Evolutionary conservation across 495 filamentous ascomycete species (phyloP).

Genomic region (Penicillium lividum): DNA sequence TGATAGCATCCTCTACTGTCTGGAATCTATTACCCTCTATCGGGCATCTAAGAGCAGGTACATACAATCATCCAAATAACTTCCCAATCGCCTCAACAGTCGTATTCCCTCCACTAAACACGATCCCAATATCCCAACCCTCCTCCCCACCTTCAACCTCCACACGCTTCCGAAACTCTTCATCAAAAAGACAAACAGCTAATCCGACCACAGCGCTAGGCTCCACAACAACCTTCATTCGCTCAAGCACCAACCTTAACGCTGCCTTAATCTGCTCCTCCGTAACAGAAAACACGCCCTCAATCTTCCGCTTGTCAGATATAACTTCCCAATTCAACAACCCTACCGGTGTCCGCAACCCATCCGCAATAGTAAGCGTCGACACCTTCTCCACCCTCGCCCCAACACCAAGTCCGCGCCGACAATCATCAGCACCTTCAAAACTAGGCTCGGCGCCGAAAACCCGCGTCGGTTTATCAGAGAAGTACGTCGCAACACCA

Average conservation of each 20-base stretch:
- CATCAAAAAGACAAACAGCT: constrained; percentile 80
- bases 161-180: constrained; percentile 73
- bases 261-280: constrained; percentile 83
- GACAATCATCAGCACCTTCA: constrained; percentile 81
- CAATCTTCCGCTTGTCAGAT: constrained; percentile 66
- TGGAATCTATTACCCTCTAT: background rate
- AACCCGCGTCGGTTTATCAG: constrained; percentile 64
- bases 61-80: constrained; percentile 30
- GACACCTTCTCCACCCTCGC: constrained; percentile 65
- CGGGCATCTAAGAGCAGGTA: background rate
- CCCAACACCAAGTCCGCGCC: constrained; percentile 63
- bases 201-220: constrained; percentile 85
- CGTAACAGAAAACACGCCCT: constrained; percentile 72
- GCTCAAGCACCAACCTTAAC: constrained; percentile 77
- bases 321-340: constrained; percentile 78
- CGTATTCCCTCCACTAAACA: constrained; percentile 91
- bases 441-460: constrained; percentile 92
- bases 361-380: constrained; percentile 86
- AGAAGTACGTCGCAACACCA: constrained; percentile 75
- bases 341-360: constrained; percentile 83
- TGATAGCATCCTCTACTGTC: background rate
- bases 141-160: constrained; percentile 68
- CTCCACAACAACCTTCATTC: constrained; percentile 91
- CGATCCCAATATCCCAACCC: constrained; percentile 85
- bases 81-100: constrained; percentile 70